Percentiles rank a stretch among this genome's conserved stretches.
Evolutionary conservation across 768 basidiomycete species (phyloP).

Genomic region (Mycena albidolilacea): DNA sequence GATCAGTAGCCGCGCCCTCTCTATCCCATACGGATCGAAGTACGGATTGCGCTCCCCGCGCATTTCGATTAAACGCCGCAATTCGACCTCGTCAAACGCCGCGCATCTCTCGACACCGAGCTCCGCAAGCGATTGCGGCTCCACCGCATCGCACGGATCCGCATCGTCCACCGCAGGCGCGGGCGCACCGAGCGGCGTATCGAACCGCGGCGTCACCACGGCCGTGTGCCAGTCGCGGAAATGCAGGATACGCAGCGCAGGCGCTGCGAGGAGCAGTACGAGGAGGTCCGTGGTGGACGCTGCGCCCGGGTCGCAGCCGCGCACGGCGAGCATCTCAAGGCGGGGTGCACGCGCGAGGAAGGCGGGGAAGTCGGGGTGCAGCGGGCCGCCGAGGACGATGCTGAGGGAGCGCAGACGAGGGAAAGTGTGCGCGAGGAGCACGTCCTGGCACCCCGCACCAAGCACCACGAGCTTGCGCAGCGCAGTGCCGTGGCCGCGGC

Average conservation of each 20-base stretch:
- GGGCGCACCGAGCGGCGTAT: not conserved
- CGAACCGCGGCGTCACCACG: slow-evolving; percentile 25
- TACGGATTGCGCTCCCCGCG: not conserved
- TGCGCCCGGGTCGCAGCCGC: not conserved
- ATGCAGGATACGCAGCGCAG: slow-evolving; percentile 32
- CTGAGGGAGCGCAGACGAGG: slow-evolving; percentile 23
- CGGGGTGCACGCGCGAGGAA: slow-evolving; percentile 26
- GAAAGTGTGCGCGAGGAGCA: slow-evolving; percentile 11
- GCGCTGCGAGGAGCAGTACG: slow-evolving; percentile 30
- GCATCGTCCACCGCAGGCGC: slow-evolving; percentile 4
- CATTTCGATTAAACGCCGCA: not conserved
- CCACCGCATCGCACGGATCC: slow-evolving; percentile 2
- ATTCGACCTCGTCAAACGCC: not conserved
- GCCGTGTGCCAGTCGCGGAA: slow-evolving; percentile 20
- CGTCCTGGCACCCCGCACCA: slow-evolving; percentile 20
- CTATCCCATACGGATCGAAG: slow-evolving; percentile 25
- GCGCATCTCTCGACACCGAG: slow-evolving; percentile 1
- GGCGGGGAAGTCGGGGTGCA: slow-evolving; percentile 26
- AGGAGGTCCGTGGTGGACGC: slow-evolving; percentile 18
- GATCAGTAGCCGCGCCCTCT: slow-evolving; percentile 18
- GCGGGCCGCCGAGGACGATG: slow-evolving; percentile 1
- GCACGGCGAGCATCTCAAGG: slow-evolving; percentile 36
- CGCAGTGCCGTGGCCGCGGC: not conserved
- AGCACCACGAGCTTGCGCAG: slow-evolving; percentile 32
- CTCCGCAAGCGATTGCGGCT: slow-evolving; percentile 29